Evolutionary conservation across 805 yeast genomes (phyloP).

Genomic region (Ogataea corticis): DNA sequence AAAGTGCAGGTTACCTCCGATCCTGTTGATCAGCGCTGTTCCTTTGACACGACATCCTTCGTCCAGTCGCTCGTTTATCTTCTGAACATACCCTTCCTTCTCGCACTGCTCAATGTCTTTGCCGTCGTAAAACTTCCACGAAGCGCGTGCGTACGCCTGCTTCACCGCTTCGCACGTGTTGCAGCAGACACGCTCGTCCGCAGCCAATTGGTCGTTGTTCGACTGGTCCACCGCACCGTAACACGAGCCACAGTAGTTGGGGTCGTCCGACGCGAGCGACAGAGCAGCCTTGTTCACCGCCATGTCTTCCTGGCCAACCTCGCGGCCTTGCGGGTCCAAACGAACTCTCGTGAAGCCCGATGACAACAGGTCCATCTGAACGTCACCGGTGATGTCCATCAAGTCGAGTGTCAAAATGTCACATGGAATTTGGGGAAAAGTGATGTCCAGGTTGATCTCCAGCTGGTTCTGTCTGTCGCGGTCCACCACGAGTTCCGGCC

Average conservation of each 20-base stretch:
- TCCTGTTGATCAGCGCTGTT: conserved; percentile 73
- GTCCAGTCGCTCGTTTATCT: conserved; percentile 53
- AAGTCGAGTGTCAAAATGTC: conserved; percentile 78
- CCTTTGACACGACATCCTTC: conserved; percentile 94
- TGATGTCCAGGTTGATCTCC: conserved; percentile 77
- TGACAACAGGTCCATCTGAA: conserved; percentile 68
- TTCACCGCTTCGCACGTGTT: conserved; percentile 82
- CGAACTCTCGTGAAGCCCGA: conserved; percentile 75
- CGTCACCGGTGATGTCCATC: conserved; percentile 86
- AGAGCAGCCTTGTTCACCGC: conserved; percentile 39
- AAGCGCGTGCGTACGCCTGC: conserved; percentile 69
- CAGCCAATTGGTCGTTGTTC: conserved; percentile 40
- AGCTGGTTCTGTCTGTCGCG: conserved; percentile 72
- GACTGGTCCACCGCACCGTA: conserved; percentile 76
- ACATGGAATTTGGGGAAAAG: conserved; percentile 87
- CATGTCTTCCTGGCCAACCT: conserved; percentile 40
- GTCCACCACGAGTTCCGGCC: conserved; percentile 89
- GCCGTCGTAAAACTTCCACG: conserved; percentile 94
- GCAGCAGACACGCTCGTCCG: conserved; percentile 63
- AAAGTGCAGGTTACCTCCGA: conserved; percentile 89
- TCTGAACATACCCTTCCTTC: conserved; percentile 76
- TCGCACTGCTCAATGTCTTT: conserved; percentile 87
- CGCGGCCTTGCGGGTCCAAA: conserved; percentile 53
- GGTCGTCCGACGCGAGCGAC: conserved; percentile 26
- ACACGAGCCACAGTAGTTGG: conserved; percentile 81